phyloP scores from a whole-genome alignment of 192 early-diverging fungal genomes.

The Gryganskiella cystojenkinii region DNA sequence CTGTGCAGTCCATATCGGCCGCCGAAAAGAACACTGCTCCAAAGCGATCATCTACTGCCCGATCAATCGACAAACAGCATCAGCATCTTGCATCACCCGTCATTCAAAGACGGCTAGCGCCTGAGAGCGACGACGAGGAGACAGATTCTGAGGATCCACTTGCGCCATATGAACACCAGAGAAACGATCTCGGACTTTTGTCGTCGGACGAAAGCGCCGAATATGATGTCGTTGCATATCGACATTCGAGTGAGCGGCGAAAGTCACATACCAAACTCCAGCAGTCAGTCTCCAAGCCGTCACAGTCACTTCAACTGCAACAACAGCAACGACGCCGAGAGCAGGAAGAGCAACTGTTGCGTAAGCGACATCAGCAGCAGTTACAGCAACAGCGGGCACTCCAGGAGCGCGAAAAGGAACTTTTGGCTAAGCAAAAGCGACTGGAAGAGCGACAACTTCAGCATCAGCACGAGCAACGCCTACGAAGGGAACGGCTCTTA shows the following conservation, averaged over 20 bases:
- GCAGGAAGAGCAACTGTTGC: constrained; percentile 22
- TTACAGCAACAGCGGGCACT: constrained; percentile 13
- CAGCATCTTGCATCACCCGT: too few species aligned
- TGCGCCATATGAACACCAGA: too few species aligned
- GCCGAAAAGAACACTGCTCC: too few species aligned
- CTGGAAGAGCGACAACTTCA: constrained; percentile 1
- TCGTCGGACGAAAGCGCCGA: too few species aligned
- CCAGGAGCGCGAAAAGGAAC: constrained; percentile 20
- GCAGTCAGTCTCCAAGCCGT: not conserved
- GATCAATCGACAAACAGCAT: too few species aligned
- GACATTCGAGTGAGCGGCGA: too few species aligned
- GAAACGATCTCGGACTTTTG: too few species aligned
- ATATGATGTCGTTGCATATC: too few species aligned
- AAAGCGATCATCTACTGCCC: too few species aligned
- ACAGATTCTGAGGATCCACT: constrained; percentile 7
- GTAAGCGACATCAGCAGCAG: constrained; percentile 16
- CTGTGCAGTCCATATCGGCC: too few species aligned
- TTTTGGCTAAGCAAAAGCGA: not conserved
- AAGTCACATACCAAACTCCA: too few species aligned
- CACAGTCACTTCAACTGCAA: not conserved
- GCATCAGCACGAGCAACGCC: not conserved
- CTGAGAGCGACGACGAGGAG: constrained; percentile 1
- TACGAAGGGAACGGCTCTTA: not conserved
- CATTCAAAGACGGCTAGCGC: too few species aligned
- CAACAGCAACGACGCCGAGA: constrained; percentile 17